phyloP scores from a whole-genome alignment of 2,329 filamentous ascomycete species.

The Fusarium lateritium region DNA sequence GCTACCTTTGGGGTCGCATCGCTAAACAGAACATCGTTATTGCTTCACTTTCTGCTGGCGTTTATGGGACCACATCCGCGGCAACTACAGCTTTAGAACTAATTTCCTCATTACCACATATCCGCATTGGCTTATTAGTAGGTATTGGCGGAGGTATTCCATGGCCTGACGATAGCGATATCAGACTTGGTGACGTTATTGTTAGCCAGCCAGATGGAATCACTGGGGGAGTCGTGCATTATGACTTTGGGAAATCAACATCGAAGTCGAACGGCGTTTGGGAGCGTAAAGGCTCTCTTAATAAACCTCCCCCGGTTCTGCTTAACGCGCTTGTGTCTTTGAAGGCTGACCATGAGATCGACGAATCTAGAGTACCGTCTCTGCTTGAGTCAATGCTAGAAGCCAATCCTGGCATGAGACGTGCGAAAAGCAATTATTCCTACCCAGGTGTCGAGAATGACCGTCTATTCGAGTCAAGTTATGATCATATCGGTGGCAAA shows the following conservation, averaged over 20 bases:
- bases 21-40: slow-evolving; percentile 49
- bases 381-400: too few species aligned
- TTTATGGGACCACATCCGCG: slow-evolving; percentile 30
- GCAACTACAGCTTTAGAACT: slow-evolving; percentile 27
- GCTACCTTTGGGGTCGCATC: slow-evolving; percentile 47
- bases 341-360: too few species aligned
- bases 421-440: too few species aligned
- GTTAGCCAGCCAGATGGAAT: slow-evolving; percentile 41
- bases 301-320: too few species aligned
- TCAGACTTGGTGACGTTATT: slow-evolving; percentile 50
- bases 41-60: slow-evolving; percentile 40
- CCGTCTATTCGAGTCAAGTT: slow-evolving; percentile 15
- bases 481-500: slow-evolving; percentile 20
- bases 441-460: slow-evolving; percentile 37
- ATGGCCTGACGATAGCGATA: slow-evolving; percentile 17
- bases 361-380: too few species aligned
- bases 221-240: slow-evolving; percentile 43
- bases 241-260: too few species aligned
- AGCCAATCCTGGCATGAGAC: too few species aligned
- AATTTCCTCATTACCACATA: slow-evolving; percentile 32
- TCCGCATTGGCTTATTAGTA: slow-evolving; percentile 42
- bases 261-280: too few species aligned
- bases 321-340: too few species aligned
- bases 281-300: too few species aligned
- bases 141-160: slow-evolving; percentile 61